These are phyloP conservation scores for Fusarium nelsonii DNA, from an alignment of 2,329 filamentous ascomycete genomes.

Conservation along the genomic window DNA sequence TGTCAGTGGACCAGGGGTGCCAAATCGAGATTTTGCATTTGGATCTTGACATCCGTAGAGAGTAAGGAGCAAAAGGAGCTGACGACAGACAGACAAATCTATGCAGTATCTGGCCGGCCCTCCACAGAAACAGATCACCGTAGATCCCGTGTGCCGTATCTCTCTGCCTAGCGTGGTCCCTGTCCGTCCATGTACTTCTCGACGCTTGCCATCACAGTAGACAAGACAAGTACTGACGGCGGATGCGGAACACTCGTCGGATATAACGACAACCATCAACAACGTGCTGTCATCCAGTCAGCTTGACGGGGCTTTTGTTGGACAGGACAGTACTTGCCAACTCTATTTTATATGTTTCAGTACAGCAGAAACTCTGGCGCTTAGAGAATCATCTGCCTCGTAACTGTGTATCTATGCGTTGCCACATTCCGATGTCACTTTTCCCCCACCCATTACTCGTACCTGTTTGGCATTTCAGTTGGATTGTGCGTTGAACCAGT, in stretches of 20 bases:
- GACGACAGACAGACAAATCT: slow-evolving; percentile 6
- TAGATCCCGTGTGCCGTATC: slow-evolving; percentile 40
- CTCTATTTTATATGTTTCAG: slow-evolving; percentile 6
- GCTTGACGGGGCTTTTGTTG: not conserved
- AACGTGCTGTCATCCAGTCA: not conserved
- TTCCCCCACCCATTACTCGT: not conserved
- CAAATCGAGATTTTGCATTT: slow-evolving; percentile 48
- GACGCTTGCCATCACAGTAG: not conserved
- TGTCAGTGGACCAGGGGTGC: slow-evolving; percentile 27
- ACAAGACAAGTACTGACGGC: not conserved
- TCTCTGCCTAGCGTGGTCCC: slow-evolving; percentile 14
- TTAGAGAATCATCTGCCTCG: not conserved
- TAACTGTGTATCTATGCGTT: slow-evolving; percentile 1
- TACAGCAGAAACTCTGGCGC: slow-evolving; percentile 1
- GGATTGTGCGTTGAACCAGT: not conserved
- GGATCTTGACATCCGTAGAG: slow-evolving; percentile 26
- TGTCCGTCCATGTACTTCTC: not conserved
- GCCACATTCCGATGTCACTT: slow-evolving; percentile 3
- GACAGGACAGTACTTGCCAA: not conserved
- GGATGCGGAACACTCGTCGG: not conserved
- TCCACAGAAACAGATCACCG: slow-evolving; percentile 40
- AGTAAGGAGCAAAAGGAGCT: not conserved
- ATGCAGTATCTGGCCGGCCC: slow-evolving; percentile 30
- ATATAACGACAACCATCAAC: not conserved
- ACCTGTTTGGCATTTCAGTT: not conserved